A percentile compares a stretch with the other conserved stretches of the same genome.
Evolutionary conservation across 345 rosid genomes (phyloP).

Genomic region (Reutealis trisperma): DNA sequence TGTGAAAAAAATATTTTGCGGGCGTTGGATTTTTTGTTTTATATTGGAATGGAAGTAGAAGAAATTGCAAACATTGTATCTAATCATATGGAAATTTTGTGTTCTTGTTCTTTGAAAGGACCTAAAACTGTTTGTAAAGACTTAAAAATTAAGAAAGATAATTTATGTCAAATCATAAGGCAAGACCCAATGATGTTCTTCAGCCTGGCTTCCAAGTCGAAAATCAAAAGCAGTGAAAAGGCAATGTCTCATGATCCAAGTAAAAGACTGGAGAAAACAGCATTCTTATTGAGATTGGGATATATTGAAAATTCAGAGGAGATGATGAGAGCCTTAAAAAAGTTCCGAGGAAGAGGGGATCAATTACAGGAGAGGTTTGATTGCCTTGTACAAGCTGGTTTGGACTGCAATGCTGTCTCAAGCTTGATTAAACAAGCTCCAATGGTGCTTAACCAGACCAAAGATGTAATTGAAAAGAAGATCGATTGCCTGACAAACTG

Average conservation of each 20-base stretch:
- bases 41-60: conserved; percentile 54
- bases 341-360: conserved; percentile 83
- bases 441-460: conserved; percentile 65
- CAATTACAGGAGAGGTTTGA: conserved; percentile 86
- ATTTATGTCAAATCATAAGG: conserved; percentile 48
- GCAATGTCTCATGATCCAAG: conserved; percentile 28
- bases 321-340: conserved; percentile 62
- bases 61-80: conserved; percentile 43
- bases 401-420: conserved; percentile 48
- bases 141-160: conserved; percentile 43
- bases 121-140: conserved; percentile 51
- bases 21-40: conserved; percentile 52
- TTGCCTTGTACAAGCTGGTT: conserved; percentile 72
- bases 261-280: conserved; percentile 49
- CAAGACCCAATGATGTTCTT: conserved; percentile 67
- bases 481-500: conserved; percentile 51
- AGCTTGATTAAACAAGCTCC: conserved; percentile 65
- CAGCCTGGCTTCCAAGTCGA: conserved; percentile 46
- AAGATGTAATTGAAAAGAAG: conserved; percentile 67
- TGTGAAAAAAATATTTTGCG: conserved; percentile 45
- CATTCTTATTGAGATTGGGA: conserved; percentile 68
- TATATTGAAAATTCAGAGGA: conserved; percentile 82
- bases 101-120: conserved; percentile 53
- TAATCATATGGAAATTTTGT: conserved; percentile 42
- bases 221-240: conserved; percentile 29